These are phyloP conservation scores for Salpingoeca rosetta DNA, from an alignment of 78 protist genomes.

Conservation along the genomic window DNA sequence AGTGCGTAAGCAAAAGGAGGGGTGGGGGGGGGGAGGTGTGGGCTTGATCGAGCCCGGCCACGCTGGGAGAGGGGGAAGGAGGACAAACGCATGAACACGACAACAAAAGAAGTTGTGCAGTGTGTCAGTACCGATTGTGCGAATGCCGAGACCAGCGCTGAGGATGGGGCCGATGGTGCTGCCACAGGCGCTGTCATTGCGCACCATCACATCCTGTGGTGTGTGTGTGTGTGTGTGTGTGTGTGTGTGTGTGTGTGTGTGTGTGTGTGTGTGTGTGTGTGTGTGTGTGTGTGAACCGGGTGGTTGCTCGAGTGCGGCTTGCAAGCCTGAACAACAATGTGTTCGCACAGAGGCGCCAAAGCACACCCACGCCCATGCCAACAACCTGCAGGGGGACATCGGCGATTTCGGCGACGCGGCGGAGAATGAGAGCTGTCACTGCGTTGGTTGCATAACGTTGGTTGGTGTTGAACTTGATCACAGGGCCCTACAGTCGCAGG, in stretches of 20 bases:
- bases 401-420: conserved; percentile 49
- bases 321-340: too few relatives aligned
- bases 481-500: too few relatives aligned
- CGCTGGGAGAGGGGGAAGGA: not conserved
- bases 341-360: too few relatives aligned
- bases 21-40: not conserved
- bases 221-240: not conserved
- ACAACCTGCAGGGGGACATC: conserved; percentile 58
- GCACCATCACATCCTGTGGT: conserved; percentile 62
- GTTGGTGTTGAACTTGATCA: conserved; percentile 81
- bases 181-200: conserved; percentile 89
- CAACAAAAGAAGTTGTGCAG: too few relatives aligned
- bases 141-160: conserved; percentile 32
- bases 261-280: not conserved
- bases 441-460: conserved; percentile 85
- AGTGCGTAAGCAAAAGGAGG: conserved; percentile 45
- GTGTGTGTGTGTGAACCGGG: not conserved
- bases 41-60: not conserved
- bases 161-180: conserved; percentile 77
- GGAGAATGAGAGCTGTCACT: conserved; percentile 35
- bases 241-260: not conserved
- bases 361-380: too few relatives aligned
- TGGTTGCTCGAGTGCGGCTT: too few relatives aligned
- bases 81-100: not conserved
- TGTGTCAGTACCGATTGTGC: conserved; percentile 17